phyloP scores from a whole-genome alignment of 139 green algal genomes.

The Eudorina sp. region DNA sequence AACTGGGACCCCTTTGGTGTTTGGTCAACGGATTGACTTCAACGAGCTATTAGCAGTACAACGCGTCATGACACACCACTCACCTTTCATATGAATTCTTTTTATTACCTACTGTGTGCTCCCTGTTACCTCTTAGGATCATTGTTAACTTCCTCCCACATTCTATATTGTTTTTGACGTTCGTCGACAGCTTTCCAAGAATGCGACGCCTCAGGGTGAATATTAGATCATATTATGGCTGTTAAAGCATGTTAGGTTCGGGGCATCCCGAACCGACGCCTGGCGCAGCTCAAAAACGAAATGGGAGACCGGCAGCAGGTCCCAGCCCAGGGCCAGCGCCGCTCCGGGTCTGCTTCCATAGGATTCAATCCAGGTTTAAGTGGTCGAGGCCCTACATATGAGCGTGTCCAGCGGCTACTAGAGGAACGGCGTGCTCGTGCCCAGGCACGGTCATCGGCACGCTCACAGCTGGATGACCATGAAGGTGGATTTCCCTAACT shows the following conservation, averaged over 20 bases:
- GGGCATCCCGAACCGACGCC: background rate
- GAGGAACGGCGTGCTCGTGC: constrained; percentile 28
- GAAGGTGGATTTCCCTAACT: background rate
- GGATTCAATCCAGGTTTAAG: background rate
- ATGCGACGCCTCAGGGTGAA: background rate
- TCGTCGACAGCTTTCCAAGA: background rate
- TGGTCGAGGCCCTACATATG: constrained; percentile 30
- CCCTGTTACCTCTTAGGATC: too few relatives aligned
- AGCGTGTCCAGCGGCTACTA: constrained; percentile 29
- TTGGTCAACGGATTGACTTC: too few relatives aligned
- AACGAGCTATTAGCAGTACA: too few relatives aligned
- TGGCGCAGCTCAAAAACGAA: background rate
- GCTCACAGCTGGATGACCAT: background rate
- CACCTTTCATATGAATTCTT: too few relatives aligned
- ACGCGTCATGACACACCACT: too few relatives aligned
- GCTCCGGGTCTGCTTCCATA: background rate
- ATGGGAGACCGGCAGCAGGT: background rate
- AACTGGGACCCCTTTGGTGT: too few relatives aligned
- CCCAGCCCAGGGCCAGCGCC: background rate
- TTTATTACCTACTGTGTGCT: too few relatives aligned
- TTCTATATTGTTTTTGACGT: too few relatives aligned
- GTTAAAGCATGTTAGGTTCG: background rate
- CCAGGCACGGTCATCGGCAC: background rate
- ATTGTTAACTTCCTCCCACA: background rate
- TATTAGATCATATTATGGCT: background rate